Evolutionary conservation across 2,329 filamentous ascomycete species (phyloP), one percentile per base, ranked within the genome.

Genomic region (Waltergamsia citrina): DNA sequence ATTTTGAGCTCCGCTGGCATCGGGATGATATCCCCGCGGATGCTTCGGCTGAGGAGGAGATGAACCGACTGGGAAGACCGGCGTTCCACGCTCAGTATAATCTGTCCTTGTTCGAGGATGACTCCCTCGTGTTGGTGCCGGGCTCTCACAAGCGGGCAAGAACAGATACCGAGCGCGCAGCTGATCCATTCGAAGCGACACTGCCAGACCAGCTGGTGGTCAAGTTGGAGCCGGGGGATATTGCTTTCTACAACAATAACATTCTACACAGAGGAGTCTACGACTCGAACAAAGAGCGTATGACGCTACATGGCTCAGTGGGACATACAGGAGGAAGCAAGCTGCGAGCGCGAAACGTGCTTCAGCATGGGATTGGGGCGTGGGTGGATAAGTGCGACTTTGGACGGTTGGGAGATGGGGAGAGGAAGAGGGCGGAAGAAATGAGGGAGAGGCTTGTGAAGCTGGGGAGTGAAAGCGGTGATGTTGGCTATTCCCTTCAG

Each of bases 171-270:
- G 87, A 94, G 67, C 67, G 85, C 10, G 55, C 49, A 6, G 85
- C 84, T 1, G 74, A 66, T 15, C 78, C 81, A 0, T 82, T 75
- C 46, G 80, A 79, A 44, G 50, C 60, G 3, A 48, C 61, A 2
- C 46, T 92, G 43, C 75, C 78, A 0, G 74, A 63, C 1, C 78
- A 87, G 62, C 49, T 79, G 11, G 58, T 72, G 4, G 85, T 93
- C 12, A 50, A 63, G 50, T 62, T 93, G 40, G 61, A 71, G 41
- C 69, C 85, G 0, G 86, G 86, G 1, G 86, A 94, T 56, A 75
- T 82, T 12, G 83, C 83, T 27, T 94, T 94, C 48, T 94, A 94
- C 52, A 78, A 94, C 55, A 93, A 88, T 51, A 93, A 94, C 54
- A 93, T 94, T 42, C 54, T 93, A 41, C 82, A 86, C 49, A 63